These are phyloP conservation scores for Penicillium desertorum DNA, from an alignment of 495 filamentous ascomycete species.

Conservation along the genomic window DNA sequence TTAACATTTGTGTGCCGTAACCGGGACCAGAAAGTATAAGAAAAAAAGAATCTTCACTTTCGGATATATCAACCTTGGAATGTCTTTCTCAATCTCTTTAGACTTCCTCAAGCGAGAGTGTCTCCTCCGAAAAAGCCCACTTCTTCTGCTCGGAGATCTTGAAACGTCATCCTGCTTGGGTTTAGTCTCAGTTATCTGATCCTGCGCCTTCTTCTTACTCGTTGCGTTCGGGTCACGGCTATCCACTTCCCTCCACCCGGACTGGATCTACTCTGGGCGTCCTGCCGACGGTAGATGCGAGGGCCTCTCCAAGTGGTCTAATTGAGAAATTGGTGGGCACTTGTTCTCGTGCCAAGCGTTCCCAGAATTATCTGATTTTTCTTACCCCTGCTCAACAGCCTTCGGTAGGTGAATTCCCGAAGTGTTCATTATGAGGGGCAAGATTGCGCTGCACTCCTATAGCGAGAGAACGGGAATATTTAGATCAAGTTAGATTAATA, in stretches of 20 bases:
- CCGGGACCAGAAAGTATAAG: neutral
- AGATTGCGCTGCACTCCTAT: neutral
- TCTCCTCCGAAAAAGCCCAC: slow-evolving; percentile 19
- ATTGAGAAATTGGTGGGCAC: slow-evolving; percentile 12
- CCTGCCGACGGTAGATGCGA: slow-evolving; percentile 14
- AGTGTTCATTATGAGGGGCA: neutral
- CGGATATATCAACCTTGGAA: slow-evolving; percentile 2
- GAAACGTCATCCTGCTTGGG: slow-evolving; percentile 27
- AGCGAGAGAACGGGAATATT: neutral
- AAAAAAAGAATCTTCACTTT: neutral
- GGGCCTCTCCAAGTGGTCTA: slow-evolving; percentile 6
- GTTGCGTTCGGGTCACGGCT: slow-evolving; percentile 18
- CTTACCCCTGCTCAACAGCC: neutral
- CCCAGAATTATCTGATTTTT: slow-evolving; percentile 8
- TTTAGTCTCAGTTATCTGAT: slow-evolving; percentile 33
- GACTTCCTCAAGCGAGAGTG: slow-evolving; percentile 6
- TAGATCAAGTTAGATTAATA: neutral
- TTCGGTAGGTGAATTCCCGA: neutral
- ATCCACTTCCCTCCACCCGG: slow-evolving; percentile 34
- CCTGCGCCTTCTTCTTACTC: slow-evolving; percentile 28
- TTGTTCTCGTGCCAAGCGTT: slow-evolving; percentile 11
- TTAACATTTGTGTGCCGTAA: slow-evolving; percentile 2
- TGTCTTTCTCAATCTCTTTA: neutral
- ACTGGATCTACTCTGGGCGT: slow-evolving; percentile 16
- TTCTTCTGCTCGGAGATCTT: slow-evolving; percentile 13